Evolutionary conservation across 1,284 basidiomycete species (phyloP).

Genomic region (Veloboletus limbatus): DNA sequence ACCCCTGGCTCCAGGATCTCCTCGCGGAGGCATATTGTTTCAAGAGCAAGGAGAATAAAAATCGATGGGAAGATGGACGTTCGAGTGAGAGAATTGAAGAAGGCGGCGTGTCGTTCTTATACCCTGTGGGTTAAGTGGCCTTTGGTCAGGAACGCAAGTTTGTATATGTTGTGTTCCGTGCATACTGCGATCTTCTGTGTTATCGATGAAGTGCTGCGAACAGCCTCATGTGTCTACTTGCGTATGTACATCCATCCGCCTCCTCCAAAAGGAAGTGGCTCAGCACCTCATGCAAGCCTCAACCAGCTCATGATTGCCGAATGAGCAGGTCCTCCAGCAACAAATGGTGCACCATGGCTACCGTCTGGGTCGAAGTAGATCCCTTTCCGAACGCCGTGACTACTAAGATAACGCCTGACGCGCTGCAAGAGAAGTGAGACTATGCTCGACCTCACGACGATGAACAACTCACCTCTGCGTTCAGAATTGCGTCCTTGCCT

Average conservation of each 20-base stretch:
- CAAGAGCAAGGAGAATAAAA: too few species aligned
- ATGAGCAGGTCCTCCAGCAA: constrained; percentile 53
- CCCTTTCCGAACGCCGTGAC: constrained; percentile 71
- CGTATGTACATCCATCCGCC: constrained; percentile 7
- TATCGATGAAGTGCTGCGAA: constrained; percentile 23
- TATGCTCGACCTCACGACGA: background rate
- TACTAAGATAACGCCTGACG: constrained; percentile 68
- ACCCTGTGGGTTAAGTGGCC: constrained; percentile 4
- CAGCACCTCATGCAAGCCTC: constrained; percentile 16
- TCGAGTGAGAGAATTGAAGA: constrained; percentile 13
- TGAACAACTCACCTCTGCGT: constrained; percentile 52
- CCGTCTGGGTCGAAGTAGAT: constrained; percentile 69
- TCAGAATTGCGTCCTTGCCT: constrained; percentile 76
- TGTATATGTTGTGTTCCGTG: constrained; percentile 30
- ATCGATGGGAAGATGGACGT: constrained; percentile 19
- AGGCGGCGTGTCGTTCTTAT: constrained; percentile 21
- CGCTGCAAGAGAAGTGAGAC: constrained; percentile 44
- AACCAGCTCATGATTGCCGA: constrained; percentile 68
- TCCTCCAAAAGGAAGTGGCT: constrained; percentile 3
- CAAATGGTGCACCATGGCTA: constrained; percentile 71
- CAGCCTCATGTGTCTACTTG: constrained; percentile 2
- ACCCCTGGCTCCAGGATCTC: constrained; percentile 22
- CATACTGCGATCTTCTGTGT: constrained; percentile 9
- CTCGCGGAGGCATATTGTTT: constrained; percentile 29
- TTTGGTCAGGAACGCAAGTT: constrained; percentile 18